Conservation (phyloP, 2,329 filamentous ascomycete genomes). For the Exophiala dermatitidis region DNA sequence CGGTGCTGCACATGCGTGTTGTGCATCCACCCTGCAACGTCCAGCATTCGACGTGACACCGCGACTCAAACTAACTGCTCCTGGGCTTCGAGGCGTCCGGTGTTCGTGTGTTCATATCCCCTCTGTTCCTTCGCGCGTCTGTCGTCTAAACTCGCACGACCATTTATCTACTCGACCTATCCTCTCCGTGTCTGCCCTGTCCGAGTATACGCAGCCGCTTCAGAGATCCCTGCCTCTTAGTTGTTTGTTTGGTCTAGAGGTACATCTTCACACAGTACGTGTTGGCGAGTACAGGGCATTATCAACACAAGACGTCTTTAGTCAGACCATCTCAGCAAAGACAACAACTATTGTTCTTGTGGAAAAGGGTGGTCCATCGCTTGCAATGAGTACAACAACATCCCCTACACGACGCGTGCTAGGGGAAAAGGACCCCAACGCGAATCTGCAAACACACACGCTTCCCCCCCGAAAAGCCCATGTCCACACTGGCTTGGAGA, state of each 20-base stretch:
- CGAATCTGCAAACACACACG: slow-evolving; percentile 9
- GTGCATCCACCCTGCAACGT: background rate
- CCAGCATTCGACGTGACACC: slow-evolving; percentile 4
- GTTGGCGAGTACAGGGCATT: too few species aligned
- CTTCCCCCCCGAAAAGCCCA: slow-evolving; percentile 10
- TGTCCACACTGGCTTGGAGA: background rate
- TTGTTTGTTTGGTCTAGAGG: background rate
- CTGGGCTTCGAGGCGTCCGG: background rate
- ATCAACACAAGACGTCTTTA: too few species aligned
- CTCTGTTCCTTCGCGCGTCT: background rate
- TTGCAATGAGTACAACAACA: slow-evolving; percentile 4
- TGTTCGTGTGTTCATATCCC: background rate
- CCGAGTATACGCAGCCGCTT: background rate
- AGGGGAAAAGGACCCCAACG: slow-evolving; percentile 26
- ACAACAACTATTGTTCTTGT: too few species aligned
- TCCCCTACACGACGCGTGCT: slow-evolving; percentile 24
- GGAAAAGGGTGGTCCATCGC: background rate
- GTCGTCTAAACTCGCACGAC: background rate
- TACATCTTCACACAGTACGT: background rate
- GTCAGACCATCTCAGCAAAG: too few species aligned
- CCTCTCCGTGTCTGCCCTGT: background rate
- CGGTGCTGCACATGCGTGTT: background rate
- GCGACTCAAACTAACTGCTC: background rate
- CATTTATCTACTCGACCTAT: background rate
- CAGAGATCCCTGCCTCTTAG: background rate